Percentiles rank a stretch among this genome's conserved stretches.
Conservation (phyloP, 1,284 basidiomycete genomes). For the Marasmius tenuissimus region DNA sequence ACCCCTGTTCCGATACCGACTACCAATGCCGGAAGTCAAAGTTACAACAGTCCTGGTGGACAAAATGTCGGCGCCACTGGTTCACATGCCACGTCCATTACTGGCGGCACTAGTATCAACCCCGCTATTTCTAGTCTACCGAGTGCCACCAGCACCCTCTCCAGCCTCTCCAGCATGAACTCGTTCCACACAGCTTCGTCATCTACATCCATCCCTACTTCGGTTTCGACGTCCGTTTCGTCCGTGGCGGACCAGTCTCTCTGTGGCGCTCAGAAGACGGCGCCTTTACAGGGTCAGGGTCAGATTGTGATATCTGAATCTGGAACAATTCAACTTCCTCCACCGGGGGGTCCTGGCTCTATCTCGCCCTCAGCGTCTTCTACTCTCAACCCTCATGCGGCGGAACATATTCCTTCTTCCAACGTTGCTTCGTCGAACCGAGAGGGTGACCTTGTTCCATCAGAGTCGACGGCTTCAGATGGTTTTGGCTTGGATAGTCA, state of each 20-base stretch:
- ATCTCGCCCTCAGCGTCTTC: background rate
- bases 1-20: background rate
- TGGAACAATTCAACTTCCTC: background rate
- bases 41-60: background rate
- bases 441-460: background rate
- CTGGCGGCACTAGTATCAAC: background rate
- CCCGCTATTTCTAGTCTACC: conserved; percentile 1
- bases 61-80: background rate
- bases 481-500: background rate
- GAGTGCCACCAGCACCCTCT: conserved; percentile 8
- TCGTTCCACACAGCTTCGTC: conserved; percentile 14
- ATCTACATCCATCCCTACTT: conserved; percentile 8
- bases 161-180: conserved; percentile 4
- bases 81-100: background rate
- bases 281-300: background rate
- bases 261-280: background rate
- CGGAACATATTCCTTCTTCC: conserved; percentile 10
- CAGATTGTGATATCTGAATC: background rate
- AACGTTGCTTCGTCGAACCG: background rate
- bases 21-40: background rate
- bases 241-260: background rate
- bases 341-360: background rate
- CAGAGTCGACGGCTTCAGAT: background rate
- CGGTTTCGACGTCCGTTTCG: conserved; percentile 10
- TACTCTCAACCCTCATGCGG: conserved; percentile 3